Conservation (phyloP, 345 rosid species). For the Pistacia atlantica region DNA sequence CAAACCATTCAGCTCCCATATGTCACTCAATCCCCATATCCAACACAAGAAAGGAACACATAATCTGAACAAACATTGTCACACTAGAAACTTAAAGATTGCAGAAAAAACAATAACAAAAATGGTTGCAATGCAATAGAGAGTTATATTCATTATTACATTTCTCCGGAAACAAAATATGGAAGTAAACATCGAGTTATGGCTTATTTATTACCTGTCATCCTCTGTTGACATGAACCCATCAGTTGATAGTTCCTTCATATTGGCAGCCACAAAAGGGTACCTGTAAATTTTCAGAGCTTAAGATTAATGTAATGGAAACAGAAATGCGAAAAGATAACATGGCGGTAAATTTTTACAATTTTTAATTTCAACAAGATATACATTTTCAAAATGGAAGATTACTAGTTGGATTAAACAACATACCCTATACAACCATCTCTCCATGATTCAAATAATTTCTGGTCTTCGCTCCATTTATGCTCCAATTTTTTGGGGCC, state of each 20-base stretch:
- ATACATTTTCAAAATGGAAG: background rate
- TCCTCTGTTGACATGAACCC: constrained; percentile 96
- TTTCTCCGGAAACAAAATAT: background rate
- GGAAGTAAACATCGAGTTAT: background rate
- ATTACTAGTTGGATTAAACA: background rate
- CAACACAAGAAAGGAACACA: constrained; percentile 90
- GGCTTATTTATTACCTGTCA: constrained; percentile 60
- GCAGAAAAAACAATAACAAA: too few species aligned
- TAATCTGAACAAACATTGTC: constrained; percentile 46
- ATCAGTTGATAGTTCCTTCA: constrained; percentile 74
- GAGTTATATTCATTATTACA: background rate
- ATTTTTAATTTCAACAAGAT: background rate
- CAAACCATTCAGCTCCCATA: constrained; percentile 98
- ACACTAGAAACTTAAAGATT: background rate
- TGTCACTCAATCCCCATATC: constrained; percentile 98
- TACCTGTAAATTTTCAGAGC: constrained; percentile 36
- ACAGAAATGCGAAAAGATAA: too few species aligned
- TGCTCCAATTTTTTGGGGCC: constrained; percentile 72
- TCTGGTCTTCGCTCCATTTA: constrained; percentile 68
- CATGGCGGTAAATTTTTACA: background rate
- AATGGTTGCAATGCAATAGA: background rate
- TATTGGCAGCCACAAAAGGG: constrained; percentile 90
- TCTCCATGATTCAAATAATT: constrained; percentile 75
- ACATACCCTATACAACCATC: constrained; percentile 78
- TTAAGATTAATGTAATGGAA: too few species aligned